These are phyloP conservation scores for Filobasidium wieringae DNA, from an alignment of 768 basidiomycete genomes.

Conservation along the genomic window DNA sequence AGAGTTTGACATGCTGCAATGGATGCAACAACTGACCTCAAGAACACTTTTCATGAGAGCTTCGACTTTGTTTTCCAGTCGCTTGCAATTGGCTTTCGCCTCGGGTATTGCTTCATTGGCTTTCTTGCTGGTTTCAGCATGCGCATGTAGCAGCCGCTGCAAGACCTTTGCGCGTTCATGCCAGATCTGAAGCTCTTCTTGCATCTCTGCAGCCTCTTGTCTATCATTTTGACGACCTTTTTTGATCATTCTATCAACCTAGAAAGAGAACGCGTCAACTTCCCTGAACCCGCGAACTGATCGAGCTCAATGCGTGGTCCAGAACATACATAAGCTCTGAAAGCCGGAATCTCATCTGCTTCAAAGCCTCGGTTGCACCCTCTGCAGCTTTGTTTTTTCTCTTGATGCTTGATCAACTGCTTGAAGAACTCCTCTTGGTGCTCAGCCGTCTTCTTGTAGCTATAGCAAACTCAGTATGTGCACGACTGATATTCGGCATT, in stretches of 20 bases:
- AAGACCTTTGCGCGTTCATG: conserved; percentile 48
- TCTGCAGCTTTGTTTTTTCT: conserved; percentile 56
- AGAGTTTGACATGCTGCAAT: not conserved
- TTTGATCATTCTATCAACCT: not conserved
- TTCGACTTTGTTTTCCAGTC: not conserved
- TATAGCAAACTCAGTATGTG: not conserved
- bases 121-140: not conserved
- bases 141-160: conserved; percentile 38
- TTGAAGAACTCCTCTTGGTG: conserved; percentile 37
- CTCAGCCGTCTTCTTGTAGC: conserved; percentile 16
- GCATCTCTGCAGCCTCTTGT: conserved; percentile 28
- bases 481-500: no score
- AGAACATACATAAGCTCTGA: conserved; percentile 43
- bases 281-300: not conserved
- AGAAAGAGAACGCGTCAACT: not conserved
- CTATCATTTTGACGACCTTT: not conserved
- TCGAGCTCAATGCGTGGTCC: not conserved
- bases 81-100: not conserved
- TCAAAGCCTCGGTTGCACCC: conserved; percentile 63
- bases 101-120: not conserved
- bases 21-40: not conserved
- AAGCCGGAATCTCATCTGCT: conserved; percentile 47
- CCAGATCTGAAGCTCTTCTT: conserved; percentile 53
- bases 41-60: not conserved
- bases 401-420: conserved; percentile 51